Conservation (phyloP, 352 stramenopile species). For the Globisporangium apiculatum region DNA sequence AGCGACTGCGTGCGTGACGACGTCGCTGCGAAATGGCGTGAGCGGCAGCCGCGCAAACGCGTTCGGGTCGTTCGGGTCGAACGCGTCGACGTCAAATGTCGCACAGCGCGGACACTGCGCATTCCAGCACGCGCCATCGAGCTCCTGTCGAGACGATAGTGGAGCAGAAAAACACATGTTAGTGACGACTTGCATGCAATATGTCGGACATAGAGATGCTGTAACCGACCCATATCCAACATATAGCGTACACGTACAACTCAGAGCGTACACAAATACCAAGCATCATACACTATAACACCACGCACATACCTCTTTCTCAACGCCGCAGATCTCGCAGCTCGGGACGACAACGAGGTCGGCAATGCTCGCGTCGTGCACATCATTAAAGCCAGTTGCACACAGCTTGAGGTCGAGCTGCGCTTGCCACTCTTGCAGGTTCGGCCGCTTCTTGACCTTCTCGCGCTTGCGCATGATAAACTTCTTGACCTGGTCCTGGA, state of each 20-base stretch:
- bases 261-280: too few species aligned
- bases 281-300: too few species aligned
- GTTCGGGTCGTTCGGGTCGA: slow-evolving; percentile 30
- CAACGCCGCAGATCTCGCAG: slow-evolving; percentile 76
- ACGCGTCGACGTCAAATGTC: slow-evolving; percentile 57
- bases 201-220: too few species aligned
- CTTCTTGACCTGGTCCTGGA: slow-evolving; percentile 82
- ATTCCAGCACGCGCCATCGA: slow-evolving; percentile 72
- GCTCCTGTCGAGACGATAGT: slow-evolving; percentile 24
- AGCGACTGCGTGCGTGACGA: slow-evolving; percentile 36
- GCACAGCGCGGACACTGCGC: slow-evolving; percentile 54
- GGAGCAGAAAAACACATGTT: too few species aligned
- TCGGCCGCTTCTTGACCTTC: slow-evolving; percentile 81
- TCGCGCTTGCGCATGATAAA: slow-evolving; percentile 78
- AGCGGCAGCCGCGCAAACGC: slow-evolving; percentile 50
- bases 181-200: too few species aligned
- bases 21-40: slow-evolving; percentile 38
- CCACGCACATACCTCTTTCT: slow-evolving; percentile 58
- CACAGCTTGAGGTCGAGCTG: slow-evolving; percentile 59
- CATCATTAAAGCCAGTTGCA: slow-evolving; percentile 47
- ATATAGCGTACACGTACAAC: not conserved
- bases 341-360: slow-evolving; percentile 65
- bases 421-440: slow-evolving; percentile 70
- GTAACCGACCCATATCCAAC: not conserved
- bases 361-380: slow-evolving; percentile 42